Evolutionary conservation across 371 early-diverging fungal genomes (phyloP), one percentile per base, ranked within the genome.

Genomic region (Syncephalastrum sp.): DNA sequence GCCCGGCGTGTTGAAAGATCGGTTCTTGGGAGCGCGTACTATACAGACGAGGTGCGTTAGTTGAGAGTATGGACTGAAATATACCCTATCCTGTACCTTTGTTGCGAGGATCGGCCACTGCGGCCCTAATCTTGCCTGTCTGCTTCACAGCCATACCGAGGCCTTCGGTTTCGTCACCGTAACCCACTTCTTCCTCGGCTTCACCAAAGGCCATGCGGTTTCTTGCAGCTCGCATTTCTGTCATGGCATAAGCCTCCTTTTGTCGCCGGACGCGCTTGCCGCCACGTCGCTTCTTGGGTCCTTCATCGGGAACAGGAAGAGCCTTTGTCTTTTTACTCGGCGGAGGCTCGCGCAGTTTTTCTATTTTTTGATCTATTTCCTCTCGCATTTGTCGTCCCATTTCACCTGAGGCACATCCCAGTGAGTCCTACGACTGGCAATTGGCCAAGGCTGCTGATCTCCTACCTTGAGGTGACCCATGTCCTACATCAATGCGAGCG

Each of bases 131-230:
- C 65, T 86, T 87, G 21, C 93, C 92, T 15, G 81, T 77, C 59
- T 85, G 82, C 17, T 80, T 76, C 3, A 91, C 89, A 54, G 94
- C 69, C 80, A 95, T 83, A 19, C 99, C 99, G n/a, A 96, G 67
- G 2, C 97, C 97, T 57, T 88, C 87, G 24, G 92, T 84, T 21
- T 85, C 91, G 57, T 89, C 94, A 56, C 88, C 85, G 44, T 84
- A 84, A 27, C 87, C 86, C 0, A 91, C 80, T 70, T 97, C 97
- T 29, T 95, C 92, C 66, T 96, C 96, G 25, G 90, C 88, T 43
- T 84, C 90, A 46, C 95, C 95, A 82, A 98, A 98, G 55, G 83
- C 84, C 79, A 97, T 85, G 8, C 98, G 79, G 64, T 97, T 96
- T 59, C 89, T 86, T 13, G 91, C 90, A 61, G 94, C 92, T 48